Base-by-base conservation (phyloP, 768 basidiomycete genomes). In the Lactarius sanguifluus region DNA sequence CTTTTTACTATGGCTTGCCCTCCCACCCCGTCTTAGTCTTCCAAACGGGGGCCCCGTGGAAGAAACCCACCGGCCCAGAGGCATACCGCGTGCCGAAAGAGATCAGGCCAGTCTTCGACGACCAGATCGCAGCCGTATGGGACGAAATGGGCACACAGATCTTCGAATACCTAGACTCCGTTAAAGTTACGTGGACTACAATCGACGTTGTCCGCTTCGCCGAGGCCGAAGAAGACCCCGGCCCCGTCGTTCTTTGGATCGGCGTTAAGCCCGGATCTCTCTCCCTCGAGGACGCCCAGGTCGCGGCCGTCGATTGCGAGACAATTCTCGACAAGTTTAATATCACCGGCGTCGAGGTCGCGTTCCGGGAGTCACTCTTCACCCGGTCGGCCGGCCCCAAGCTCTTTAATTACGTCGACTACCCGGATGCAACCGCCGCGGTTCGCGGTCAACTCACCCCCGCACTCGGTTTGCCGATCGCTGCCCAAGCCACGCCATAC, bases 301-400 rank as follows among this genome's bases (percentile, higher is more conserved):
- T 15, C 25, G 15, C 47, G 7, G 61, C 61, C 5, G 30, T 38
- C 45, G 28, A 12, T 47, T 50, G 41, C 25, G 47, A 52, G 16
- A 30, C 38, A 47, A 9, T 62, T n/a, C 47, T 62, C 34, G 18
- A 36, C 28, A n/a, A 45, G 15, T 16, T 28, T 28, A 32, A 36
- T 32, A 62, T 62, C 23, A 28, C 32, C 10, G 61, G 52, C 47
- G 32, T 36, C 28, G 61, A 62, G 15, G 47, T 62, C 13, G 61
- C 52, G 45, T 62, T 30, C 28, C 61, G 61, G 6, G 61, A 62
- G 61, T 62, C 61, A n/a, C 7, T 50, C 30, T 62, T 54, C 61
- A 47, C 18, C 28, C 61, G n/a, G 30, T 38, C 8, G 16, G 61
- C 41, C 12, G 32, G 61, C 38, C 45, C 61, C 5, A 30, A 28